Conservation (phyloP, 352 stramenopile genomes). For the Pythium rhizo-oryzae region DNA sequence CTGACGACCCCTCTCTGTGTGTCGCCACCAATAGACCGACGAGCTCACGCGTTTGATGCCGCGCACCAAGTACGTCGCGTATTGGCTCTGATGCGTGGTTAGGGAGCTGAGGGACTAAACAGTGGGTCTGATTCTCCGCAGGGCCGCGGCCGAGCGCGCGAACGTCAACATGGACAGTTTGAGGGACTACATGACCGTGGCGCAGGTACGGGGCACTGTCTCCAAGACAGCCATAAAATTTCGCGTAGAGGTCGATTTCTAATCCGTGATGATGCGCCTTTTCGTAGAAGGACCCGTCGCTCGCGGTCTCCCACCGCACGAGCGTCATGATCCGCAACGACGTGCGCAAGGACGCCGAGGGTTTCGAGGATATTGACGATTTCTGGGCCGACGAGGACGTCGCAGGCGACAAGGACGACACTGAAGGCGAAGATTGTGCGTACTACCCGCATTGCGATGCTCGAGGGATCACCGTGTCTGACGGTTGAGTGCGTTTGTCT, state of each 20-base stretch:
- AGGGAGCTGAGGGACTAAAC: neutral
- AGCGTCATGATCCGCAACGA: conserved; percentile 62
- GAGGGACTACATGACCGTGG: conserved; percentile 62
- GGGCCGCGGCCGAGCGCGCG: conserved; percentile 45
- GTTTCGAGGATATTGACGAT: conserved; percentile 88
- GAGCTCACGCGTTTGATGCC: conserved; percentile 75
- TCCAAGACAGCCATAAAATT: neutral
- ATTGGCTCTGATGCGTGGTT: neutral
- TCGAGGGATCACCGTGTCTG: neutral
- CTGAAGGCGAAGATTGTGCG: conserved; percentile 34
- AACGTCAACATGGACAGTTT: conserved; percentile 52
- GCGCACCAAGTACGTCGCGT: conserved; percentile 54
- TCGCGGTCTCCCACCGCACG: conserved; percentile 31
- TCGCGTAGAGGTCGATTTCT: no score
- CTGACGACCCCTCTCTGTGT: conserved; percentile 3
- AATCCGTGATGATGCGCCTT: neutral
- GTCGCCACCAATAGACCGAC: conserved; percentile 29
- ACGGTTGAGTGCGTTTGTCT: neutral
- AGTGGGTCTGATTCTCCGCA: neutral
- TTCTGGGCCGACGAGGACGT: conserved; percentile 78
- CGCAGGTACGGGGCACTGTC: conserved; percentile 29
- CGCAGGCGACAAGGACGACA: conserved; percentile 45
- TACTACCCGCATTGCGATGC: neutral
- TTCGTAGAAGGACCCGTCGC: conserved; percentile 16
- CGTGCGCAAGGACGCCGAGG: conserved; percentile 74